phyloP scores from a whole-genome alignment of 1,284 basidiomycete genomes.

The Cutaneotrichosporon sp. region DNA sequence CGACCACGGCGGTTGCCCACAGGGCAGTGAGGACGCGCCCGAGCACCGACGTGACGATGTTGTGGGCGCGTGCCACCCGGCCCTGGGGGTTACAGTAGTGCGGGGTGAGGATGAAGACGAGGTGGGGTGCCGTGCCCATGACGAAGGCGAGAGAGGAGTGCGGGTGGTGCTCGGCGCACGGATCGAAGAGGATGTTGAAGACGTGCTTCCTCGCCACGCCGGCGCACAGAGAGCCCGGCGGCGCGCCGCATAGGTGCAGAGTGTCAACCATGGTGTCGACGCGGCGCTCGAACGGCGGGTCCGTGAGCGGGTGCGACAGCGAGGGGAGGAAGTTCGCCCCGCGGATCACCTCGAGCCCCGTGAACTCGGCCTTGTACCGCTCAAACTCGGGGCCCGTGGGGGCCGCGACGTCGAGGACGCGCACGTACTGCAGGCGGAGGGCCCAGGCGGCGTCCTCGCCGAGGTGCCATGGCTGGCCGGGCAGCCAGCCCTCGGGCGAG shows the following conservation, averaged over 20 bases:
- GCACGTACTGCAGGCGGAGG: not conserved
- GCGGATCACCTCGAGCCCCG: not conserved
- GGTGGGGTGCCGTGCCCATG: not conserved
- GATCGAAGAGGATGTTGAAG: not conserved
- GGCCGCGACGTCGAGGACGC: not conserved
- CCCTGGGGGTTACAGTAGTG: not conserved
- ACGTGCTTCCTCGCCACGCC: not conserved
- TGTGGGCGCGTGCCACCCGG: not conserved
- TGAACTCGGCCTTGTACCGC: not conserved
- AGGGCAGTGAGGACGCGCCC: not conserved
- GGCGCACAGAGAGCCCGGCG: not conserved
- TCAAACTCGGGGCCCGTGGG: not conserved
- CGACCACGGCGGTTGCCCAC: not conserved
- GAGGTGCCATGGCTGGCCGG: not conserved
- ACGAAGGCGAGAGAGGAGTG: not conserved
- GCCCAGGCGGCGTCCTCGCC: not conserved
- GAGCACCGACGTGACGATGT: not conserved
- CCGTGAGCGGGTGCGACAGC: not conserved
- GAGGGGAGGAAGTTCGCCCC: not conserved
- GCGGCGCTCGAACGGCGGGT: not conserved
- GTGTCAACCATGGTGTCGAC: not conserved
- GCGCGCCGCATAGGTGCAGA: not conserved
- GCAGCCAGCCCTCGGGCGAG: not conserved
- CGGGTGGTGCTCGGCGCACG: not conserved
- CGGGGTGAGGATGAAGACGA: not conserved